phyloP scores from a whole-genome alignment of 176 grass and related monocot genomes.

The Avena insularis region DNA sequence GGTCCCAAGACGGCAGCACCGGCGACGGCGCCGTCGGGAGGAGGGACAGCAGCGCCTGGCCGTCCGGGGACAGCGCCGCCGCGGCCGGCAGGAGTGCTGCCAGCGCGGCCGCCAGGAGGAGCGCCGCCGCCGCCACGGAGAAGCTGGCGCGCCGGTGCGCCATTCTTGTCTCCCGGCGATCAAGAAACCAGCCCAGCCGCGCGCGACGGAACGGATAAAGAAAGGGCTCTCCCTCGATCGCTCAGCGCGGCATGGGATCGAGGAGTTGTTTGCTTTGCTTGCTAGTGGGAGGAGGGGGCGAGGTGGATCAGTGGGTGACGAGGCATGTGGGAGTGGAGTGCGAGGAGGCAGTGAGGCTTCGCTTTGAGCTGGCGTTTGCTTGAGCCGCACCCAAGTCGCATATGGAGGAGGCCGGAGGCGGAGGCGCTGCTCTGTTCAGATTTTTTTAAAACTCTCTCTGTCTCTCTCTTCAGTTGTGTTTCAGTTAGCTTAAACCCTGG shows the following conservation, averaged over 20 bases:
- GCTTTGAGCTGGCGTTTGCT: slow-evolving; percentile 56
- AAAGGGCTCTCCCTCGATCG: background rate
- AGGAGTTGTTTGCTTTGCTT: background rate
- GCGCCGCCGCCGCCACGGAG: too few relatives aligned
- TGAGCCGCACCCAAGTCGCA: slow-evolving; percentile 58
- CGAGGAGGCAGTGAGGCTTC: slow-evolving; percentile 28
- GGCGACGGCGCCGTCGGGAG: slow-evolving; percentile 57
- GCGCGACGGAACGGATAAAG: background rate
- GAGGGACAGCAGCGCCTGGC: slow-evolving; percentile 71
- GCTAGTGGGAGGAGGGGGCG: slow-evolving; percentile 16
- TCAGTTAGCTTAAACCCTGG: slow-evolving; percentile 41
- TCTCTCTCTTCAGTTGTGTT: background rate
- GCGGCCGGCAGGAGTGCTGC: background rate
- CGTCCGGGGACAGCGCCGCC: slow-evolving; percentile 63
- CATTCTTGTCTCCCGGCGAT: slow-evolving; percentile 37
- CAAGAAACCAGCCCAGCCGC: slow-evolving; percentile 34
- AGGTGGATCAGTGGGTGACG: slow-evolving; percentile 12
- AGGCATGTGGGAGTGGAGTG: slow-evolving; percentile 63
- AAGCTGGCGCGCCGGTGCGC: slow-evolving; percentile 18
- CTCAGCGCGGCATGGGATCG: slow-evolving; percentile 46
- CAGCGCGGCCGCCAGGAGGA: background rate
- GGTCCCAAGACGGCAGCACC: slow-evolving; percentile 84
- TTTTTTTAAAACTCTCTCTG: background rate
- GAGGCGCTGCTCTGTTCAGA: slow-evolving; percentile 14
- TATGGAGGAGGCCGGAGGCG: slow-evolving; percentile 55